These are phyloP conservation scores for Bretschneidera sinensis DNA, from an alignment of 345 rosid species.

Conservation along the genomic window DNA sequence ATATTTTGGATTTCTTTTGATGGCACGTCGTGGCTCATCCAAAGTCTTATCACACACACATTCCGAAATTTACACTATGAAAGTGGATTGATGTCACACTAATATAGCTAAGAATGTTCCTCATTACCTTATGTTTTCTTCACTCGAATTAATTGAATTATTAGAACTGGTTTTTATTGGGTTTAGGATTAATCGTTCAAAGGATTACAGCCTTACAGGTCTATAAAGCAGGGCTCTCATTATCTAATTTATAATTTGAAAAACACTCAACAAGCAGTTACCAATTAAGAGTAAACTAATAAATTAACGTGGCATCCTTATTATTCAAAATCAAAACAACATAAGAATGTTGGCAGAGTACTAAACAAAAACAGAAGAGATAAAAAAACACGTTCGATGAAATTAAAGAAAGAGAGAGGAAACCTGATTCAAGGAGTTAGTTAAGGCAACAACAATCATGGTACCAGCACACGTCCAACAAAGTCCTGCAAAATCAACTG, in stretches of 20 bases:
- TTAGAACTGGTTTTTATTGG: no score
- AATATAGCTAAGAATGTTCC: background rate
- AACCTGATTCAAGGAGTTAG: constrained; percentile 95
- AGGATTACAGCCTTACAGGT: background rate
- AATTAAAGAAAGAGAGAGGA: background rate
- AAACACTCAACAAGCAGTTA: background rate
- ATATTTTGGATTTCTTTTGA: no score
- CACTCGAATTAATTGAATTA: no score
- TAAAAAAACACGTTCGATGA: background rate
- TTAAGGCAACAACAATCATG: constrained; percentile 96
- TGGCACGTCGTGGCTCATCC: no score
- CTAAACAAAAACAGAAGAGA: background rate
- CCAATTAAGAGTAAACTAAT: no score
- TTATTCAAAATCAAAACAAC: background rate
- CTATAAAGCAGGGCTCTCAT: background rate
- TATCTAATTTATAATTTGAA: background rate
- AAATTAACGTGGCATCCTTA: no score
- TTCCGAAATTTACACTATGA: no score
- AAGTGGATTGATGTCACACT: no score
- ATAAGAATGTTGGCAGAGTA: background rate
- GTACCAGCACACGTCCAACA: constrained; percentile 95
- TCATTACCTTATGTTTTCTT: no score
- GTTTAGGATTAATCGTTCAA: background rate
- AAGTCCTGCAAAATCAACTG: constrained; percentile 66
- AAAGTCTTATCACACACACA: no score